Evolutionary conservation across 768 basidiomycete species (phyloP), one percentile per base, ranked within the genome.

Genomic region (Hypholoma fasciculare): DNA sequence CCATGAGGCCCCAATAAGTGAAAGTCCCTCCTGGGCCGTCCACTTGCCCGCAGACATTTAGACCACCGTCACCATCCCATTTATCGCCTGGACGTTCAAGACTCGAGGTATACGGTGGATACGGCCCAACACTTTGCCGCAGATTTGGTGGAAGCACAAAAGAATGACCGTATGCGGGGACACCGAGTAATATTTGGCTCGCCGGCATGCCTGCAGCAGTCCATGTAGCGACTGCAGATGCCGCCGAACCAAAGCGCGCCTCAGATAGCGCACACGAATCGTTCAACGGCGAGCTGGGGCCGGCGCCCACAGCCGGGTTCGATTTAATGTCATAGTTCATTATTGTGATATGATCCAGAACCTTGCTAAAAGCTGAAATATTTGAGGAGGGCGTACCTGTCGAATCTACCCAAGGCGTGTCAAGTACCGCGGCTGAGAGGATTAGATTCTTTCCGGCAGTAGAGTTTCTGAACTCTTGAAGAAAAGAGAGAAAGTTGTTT

Each of bases 151-250:
- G 63, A 7, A 77, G 65, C 39, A 82, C 78, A 78, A 78, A 95
- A 19, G 91, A 85, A 72, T 93, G 93, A 0, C 92, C 92, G 72
- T 93, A 96, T 16, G 88, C 76, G 12, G 94, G 84, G 0, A 96
- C 86, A 53, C 94, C 96, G 7, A 98, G 83, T 27, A 94, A 84
- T 57, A 96, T 87, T 74, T 78, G 70, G 62, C 79, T 72, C 7
- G 78, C 72, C 16, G 94, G 89, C 73, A 98, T 87, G 11, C 91
- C 90, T 39, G 94, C 94, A 0, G 66, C 63, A 0, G 78, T 83
- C 96, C 95, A 97, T 2, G 84, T 81, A 8, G 76, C 68, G 44
- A 98, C 81, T 4, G 90, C 87, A 7, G 87, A 86, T 20, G 80
- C 78, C 9, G 90, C 95, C 50, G 93, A 96, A 4, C 94, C 93